These are phyloP conservation scores for Fusarium sp. DNA, from an alignment of 2,329 filamentous ascomycete species.

Conservation along the genomic window DNA sequence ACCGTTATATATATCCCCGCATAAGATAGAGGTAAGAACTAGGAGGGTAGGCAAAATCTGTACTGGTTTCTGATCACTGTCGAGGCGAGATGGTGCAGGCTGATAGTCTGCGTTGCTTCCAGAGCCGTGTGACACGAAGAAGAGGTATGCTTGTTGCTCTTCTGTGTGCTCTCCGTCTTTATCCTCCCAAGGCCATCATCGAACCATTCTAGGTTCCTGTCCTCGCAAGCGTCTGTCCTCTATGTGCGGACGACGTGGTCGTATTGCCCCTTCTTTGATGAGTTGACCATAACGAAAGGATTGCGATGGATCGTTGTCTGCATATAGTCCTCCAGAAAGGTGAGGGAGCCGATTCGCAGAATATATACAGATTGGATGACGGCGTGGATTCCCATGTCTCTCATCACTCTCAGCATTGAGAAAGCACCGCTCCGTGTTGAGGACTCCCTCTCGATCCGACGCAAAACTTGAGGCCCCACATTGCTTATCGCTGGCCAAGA, in stretches of 20 bases:
- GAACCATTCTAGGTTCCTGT: accelerated
- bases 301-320: not conserved
- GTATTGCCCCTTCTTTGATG: not conserved
- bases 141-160: not conserved
- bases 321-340: not conserved
- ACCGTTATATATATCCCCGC: not conserved
- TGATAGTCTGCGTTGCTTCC: not conserved
- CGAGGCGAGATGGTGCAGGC: no score
- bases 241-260: not conserved
- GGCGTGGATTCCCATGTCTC: not conserved
- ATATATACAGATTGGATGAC: not conserved
- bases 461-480: no score
- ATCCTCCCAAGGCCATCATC: not conserved
- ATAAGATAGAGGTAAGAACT: not conserved
- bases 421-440: no score
- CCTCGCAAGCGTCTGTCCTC: not conserved
- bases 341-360: not conserved
- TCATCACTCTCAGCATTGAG: not conserved
- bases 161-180: not conserved
- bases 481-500: not conserved
- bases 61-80: accelerated
- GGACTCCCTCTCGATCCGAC: no score
- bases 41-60: not conserved
- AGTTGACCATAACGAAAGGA: not conserved
- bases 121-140: not conserved